Evolutionary conservation across 1,284 basidiomycete genomes (phyloP).

Genomic region (Leccinum subrobustum): DNA sequence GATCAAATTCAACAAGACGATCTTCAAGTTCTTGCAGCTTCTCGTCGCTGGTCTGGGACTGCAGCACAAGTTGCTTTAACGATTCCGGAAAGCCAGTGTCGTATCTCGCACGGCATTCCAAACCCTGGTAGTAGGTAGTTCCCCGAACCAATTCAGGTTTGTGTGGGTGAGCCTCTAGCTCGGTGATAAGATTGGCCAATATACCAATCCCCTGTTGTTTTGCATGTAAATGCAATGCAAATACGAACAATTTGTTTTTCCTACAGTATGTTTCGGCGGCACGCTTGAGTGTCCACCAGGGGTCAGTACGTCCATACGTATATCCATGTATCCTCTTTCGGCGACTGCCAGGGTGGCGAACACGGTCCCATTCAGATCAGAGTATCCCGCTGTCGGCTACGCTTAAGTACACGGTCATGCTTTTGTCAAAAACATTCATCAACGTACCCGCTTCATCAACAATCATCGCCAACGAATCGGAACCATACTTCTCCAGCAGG

Average conservation of each 20-base stretch:
- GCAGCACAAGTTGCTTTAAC: constrained; percentile 29
- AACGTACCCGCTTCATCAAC: too few species aligned
- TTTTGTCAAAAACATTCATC: too few species aligned
- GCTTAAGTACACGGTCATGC: too few species aligned
- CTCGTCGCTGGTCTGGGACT: constrained; percentile 29
- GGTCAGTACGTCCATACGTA: constrained; percentile 51
- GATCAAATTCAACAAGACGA: constrained; percentile 29
- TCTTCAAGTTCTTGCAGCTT: too few species aligned
- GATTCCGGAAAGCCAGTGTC: constrained; percentile 29
- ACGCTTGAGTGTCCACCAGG: constrained; percentile 68
- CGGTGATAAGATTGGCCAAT: constrained; percentile 49
- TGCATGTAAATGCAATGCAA: neutral
- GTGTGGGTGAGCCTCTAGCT: constrained; percentile 50
- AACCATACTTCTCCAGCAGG: too few species aligned
- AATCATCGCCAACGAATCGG: too few species aligned
- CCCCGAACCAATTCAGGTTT: constrained; percentile 34
- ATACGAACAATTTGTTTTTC: constrained; percentile 5
- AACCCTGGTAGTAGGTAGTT: constrained; percentile 28
- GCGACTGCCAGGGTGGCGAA: too few species aligned
- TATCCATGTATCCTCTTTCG: constrained; percentile 67
- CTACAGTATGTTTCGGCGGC: constrained; percentile 56
- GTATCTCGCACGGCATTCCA: constrained; percentile 28
- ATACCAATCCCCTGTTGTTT: constrained; percentile 52
- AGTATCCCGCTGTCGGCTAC: too few species aligned
- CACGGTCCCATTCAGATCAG: too few species aligned